A percentile compares a stretch with the other conserved stretches of the same genome.
Evolutionary conservation across 176 grass and related monocot genomes (phyloP).

Genomic region (Hordeum vulgare): MorexV3_pseudomolecules_assembly NC_058519.1:410493757-410494256

Average conservation of each 20-base stretch:
- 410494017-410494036: conserved; percentile 79
- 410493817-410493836: conserved; percentile 72
- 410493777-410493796: conserved; percentile 74
- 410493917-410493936: conserved; percentile 53
- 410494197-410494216: conserved; percentile 26
- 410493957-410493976: conserved; percentile 37
- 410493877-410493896: conserved; percentile 36
- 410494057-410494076: conserved; percentile 53
- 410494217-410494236: conserved; percentile 59
- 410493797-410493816: conserved; percentile 89
- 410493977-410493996: conserved; percentile 11
- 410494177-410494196: conserved; percentile 16
- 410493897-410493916: conserved; percentile 49
- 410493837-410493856: conserved; percentile 84
- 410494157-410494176: conserved; percentile 18
- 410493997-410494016: conserved; percentile 46
- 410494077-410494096: conserved; percentile 26
- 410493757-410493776: conserved; percentile 66
- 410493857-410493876: conserved; percentile 26
- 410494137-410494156: conserved; percentile 28
- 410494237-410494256: conserved; percentile 84
- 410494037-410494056: conserved; percentile 92
- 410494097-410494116: conserved; percentile 13
- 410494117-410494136: conserved; percentile 17
- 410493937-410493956: conserved; percentile 60